Evolutionary conservation across 148 eudicot species (phyloP).

Genomic region (Salicornia ramosissima): DNA sequence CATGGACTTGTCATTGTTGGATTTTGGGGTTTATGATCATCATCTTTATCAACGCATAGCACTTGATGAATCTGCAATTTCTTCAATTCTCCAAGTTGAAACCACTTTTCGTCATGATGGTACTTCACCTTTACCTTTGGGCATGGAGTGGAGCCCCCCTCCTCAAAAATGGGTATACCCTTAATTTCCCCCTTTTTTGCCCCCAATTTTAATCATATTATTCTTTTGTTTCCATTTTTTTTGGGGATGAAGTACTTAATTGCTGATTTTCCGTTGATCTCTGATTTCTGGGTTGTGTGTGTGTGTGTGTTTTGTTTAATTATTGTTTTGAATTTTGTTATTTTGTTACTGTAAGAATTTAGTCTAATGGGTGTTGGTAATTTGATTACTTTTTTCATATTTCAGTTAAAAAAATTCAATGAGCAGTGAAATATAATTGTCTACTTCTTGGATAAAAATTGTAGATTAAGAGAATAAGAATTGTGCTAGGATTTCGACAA

Average conservation of each 20-base stretch:
- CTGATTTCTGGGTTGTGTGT: background rate
- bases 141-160: conserved; percentile 94
- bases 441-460: background rate
- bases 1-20: conserved; percentile 40
- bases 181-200: too few relatives aligned
- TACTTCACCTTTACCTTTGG: conserved; percentile 83
- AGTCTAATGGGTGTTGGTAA: background rate
- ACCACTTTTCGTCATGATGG: conserved; percentile 75
- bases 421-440: background rate
- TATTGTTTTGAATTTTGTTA: background rate
- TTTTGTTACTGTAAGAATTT: background rate
- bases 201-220: background rate
- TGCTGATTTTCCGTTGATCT: background rate
- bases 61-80: too few relatives aligned
- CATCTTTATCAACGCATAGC: conserved; percentile 35
- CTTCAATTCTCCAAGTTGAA: conserved; percentile 20
- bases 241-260: background rate
- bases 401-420: background rate
- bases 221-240: background rate
- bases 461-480: background rate
- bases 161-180: conserved; percentile 67
- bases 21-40: conserved; percentile 48
- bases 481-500: background rate
- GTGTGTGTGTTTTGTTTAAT: background rate
- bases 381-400: background rate